These are phyloP conservation scores for Spiraea crenata DNA, from an alignment of 331 rosid species.

Conservation along the genomic window DNA sequence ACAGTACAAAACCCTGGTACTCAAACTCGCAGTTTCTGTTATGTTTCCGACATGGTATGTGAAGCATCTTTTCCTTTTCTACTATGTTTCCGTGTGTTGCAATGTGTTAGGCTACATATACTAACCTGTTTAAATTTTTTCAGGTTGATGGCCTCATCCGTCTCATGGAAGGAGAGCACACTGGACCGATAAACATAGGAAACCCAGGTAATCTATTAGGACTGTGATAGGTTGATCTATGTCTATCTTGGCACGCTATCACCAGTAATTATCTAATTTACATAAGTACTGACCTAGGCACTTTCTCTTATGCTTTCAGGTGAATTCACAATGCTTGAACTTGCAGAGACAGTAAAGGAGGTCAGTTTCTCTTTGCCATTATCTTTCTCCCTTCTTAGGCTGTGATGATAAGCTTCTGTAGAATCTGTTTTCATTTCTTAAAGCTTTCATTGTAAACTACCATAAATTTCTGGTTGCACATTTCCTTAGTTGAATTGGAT, in stretches of 20 bases:
- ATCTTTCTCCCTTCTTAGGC: background rate
- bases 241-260: background rate
- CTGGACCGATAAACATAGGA: conserved; percentile 97
- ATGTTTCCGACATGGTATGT: conserved; percentile 84
- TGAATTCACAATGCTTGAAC: conserved; percentile 85
- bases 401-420: background rate
- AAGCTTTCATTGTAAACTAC: no score
- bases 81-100: background rate
- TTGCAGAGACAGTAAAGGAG: conserved; percentile 84
- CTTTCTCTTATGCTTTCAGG: conserved; percentile 40
- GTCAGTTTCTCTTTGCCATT: conserved; percentile 36
- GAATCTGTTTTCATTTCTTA: background rate
- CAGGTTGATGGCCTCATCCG: conserved; percentile 93
- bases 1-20: conserved; percentile 95
- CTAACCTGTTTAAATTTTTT: conserved; percentile 17
- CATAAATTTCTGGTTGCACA: background rate
- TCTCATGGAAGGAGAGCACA: conserved; percentile 82
- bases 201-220: conserved; percentile 58
- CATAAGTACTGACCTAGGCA: conserved; percentile 5
- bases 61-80: conserved; percentile 6
- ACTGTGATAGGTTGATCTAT: background rate
- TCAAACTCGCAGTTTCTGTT: conserved; percentile 96
- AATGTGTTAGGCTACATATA: conserved; percentile 2
- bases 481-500: background rate
- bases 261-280: background rate